Base-by-base conservation (phyloP, 75 land plant genomes). In the Isoetes taiwanensis region DNA sequence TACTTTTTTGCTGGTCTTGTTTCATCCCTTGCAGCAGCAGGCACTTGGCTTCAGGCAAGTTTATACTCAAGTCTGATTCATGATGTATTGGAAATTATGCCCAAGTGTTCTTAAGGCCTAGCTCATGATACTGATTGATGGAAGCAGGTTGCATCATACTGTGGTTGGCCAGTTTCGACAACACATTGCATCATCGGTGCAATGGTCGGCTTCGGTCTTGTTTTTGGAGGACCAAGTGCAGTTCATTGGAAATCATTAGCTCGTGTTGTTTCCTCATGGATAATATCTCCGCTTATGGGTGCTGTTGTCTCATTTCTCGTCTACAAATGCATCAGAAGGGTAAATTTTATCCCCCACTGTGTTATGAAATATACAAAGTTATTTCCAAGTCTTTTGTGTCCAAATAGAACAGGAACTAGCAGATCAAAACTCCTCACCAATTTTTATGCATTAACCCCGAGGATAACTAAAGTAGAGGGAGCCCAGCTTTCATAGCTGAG, bases 261-360 rank as follows among this genome's bases (percentile, higher is more conserved):
- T 46, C 50, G 50, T 4, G 50, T 46, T n/a, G 50, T 46, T 8
- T 46, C 50, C n/a, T 46, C 50, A 23, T 46, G 50, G 50, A 46
- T 46, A 6, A 46, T 46, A 5, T 46, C 50, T 5, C 50, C 50
- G 6, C n/a, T 46, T 6, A 19, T 46, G 6, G 50, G 50, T 6
- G 50, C 12, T n/a, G 16, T 46, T 6, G 50, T 6, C 19, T 46
- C 50, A 6, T 46, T 6, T 23, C 12, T 5, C 16, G 50, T 46
- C 19, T 46, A 46, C 50, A 46, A 46, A n/a, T 46, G 50, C 50
- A 46, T 46, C 50, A 6, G 50, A 46, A 46, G 25, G 50, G 50
- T 46, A n/a, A 46, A 8, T 8, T 46, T 6, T 46, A 6, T 46
- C 12, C 19, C 12, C 25, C 16, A 4, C 16, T 46, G 25, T 46